Conservation (phyloP, 2,329 filamentous ascomycete species). For the Thielaviopsis cerberus region DNA sequence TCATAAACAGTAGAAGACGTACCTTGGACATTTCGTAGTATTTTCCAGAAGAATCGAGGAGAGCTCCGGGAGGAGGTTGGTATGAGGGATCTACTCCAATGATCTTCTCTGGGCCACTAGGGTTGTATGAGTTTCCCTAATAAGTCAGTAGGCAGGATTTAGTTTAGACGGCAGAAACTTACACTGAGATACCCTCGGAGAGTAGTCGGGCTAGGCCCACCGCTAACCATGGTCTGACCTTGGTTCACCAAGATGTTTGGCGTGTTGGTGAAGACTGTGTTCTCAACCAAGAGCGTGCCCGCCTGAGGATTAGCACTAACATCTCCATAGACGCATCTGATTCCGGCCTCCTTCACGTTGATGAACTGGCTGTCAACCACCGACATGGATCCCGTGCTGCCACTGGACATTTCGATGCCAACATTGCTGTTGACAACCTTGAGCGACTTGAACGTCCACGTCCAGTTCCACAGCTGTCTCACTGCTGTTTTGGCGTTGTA, state of each 20-base stretch:
- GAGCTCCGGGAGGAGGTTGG: slow-evolving; percentile 28
- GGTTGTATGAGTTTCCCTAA: slow-evolving; percentile 46
- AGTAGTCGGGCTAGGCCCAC: background rate
- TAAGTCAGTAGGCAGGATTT: slow-evolving; percentile 13
- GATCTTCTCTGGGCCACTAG: slow-evolving; percentile 25
- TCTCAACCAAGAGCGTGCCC: slow-evolving; percentile 29
- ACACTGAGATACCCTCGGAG: slow-evolving; percentile 18
- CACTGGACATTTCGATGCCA: slow-evolving; percentile 46
- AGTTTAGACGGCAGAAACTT: background rate
- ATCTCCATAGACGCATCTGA: slow-evolving; percentile 24
- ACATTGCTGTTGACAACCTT: slow-evolving; percentile 43
- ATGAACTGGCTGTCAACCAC: slow-evolving; percentile 55
- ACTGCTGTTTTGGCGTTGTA: slow-evolving; percentile 46
- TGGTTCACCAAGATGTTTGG: slow-evolving; percentile 20
- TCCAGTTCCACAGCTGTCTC: slow-evolving; percentile 59
- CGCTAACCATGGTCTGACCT: slow-evolving; percentile 24
- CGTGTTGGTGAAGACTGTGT: slow-evolving; percentile 23
- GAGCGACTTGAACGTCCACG: slow-evolving; percentile 53
- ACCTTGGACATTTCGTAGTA: slow-evolving; percentile 55
- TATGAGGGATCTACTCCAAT: slow-evolving; percentile 29
- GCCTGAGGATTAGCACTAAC: slow-evolving; percentile 31
- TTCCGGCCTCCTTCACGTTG: slow-evolving; percentile 7
- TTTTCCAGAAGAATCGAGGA: slow-evolving; percentile 30
- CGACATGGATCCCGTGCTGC: slow-evolving; percentile 55
- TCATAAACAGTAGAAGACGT: background rate